These are phyloP conservation scores for Alternaria novae-zelandiae DNA, from an alignment of 2,329 filamentous ascomycete genomes.

Conservation along the genomic window DNA sequence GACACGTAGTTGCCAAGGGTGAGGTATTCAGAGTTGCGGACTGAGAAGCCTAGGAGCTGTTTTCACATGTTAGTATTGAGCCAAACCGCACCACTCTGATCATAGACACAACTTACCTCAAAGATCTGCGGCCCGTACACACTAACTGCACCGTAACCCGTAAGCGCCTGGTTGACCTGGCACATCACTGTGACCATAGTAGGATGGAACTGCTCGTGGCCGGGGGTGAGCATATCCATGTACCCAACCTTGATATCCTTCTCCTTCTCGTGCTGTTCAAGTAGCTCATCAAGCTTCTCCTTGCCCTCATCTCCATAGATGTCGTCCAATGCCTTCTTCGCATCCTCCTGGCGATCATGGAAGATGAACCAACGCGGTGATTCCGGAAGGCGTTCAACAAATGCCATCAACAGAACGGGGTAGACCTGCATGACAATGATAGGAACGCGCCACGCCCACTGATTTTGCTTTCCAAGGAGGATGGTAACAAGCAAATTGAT, in stretches of 20 bases:
- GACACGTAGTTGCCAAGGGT: constrained; percentile 67
- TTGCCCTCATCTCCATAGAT: constrained; percentile 61
- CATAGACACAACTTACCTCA: constrained; percentile 42
- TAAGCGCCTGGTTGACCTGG: constrained; percentile 66
- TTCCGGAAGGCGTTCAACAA: constrained; percentile 63
- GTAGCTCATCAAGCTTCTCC: constrained; percentile 58
- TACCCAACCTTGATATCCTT: constrained; percentile 58
- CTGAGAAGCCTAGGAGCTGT: constrained; percentile 63
- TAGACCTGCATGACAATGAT: constrained; percentile 68
- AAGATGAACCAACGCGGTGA: constrained; percentile 65
- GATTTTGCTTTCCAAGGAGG: constrained; percentile 59
- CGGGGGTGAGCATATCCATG: constrained; percentile 63
- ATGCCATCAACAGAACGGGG: constrained; percentile 60
- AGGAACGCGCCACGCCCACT: constrained; percentile 68
- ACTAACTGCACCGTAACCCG: constrained; percentile 65
- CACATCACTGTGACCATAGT: constrained; percentile 68
- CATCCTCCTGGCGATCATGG: constrained; percentile 58
- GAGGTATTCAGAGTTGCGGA: constrained; percentile 60
- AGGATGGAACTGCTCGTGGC: constrained; percentile 64
- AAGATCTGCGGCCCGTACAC: constrained; percentile 71
- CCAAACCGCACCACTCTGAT: not conserved
- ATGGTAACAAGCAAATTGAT: constrained; percentile 64
- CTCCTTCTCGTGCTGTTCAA: constrained; percentile 59
- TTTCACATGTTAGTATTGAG: constrained; percentile 57
- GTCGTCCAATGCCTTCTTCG: constrained; percentile 54